A percentile compares a stretch with the other conserved stretches of the same genome.
Conservation (phyloP, 768 basidiomycete species). For the Pleurotus sapidus region DNA sequence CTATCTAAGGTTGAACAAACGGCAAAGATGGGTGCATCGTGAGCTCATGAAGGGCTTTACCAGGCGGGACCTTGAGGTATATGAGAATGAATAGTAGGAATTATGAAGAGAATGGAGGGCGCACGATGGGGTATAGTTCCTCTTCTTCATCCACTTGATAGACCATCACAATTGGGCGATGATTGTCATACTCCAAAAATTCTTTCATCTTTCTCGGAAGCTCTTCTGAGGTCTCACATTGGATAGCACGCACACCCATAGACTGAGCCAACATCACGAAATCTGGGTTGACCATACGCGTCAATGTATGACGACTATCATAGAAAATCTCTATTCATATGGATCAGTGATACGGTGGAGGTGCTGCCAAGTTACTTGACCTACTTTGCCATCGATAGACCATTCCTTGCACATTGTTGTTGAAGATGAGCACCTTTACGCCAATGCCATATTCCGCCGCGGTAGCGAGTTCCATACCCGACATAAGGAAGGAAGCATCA, state of each 20-base stretch:
- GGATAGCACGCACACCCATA: slow-evolving; percentile 93
- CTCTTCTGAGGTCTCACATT: slow-evolving; percentile 66
- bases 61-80: slow-evolving; percentile 68
- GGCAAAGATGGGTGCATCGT: slow-evolving; percentile 63
- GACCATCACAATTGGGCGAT: slow-evolving; percentile 87
- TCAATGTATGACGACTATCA: slow-evolving; percentile 93
- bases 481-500: slow-evolving; percentile 99
- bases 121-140: slow-evolving; percentile 89
- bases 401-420: slow-evolving; percentile 99
- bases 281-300: slow-evolving; percentile 92
- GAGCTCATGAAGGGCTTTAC: slow-evolving; percentile 92
- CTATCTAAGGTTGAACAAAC: background rate
- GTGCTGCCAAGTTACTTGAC: background rate
- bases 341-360: too few species aligned
- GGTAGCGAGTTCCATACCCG: slow-evolving; percentile 97
- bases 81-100: slow-evolving; percentile 12
- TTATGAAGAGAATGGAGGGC: slow-evolving; percentile 9
- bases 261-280: slow-evolving; percentile 86
- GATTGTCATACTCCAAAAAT: slow-evolving; percentile 91
- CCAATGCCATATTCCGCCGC: slow-evolving; percentile 90
- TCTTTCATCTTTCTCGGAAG: slow-evolving; percentile 97
- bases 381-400: slow-evolving; percentile 97
- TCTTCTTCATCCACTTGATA: slow-evolving; percentile 81
- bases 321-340: slow-evolving; percentile 46
- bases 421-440: slow-evolving; percentile 89